Evolutionary conservation across 2,329 filamentous ascomycete species (phyloP), one percentile per base, ranked within the genome.

Genomic region (Emericellopsis atlantica): DNA sequence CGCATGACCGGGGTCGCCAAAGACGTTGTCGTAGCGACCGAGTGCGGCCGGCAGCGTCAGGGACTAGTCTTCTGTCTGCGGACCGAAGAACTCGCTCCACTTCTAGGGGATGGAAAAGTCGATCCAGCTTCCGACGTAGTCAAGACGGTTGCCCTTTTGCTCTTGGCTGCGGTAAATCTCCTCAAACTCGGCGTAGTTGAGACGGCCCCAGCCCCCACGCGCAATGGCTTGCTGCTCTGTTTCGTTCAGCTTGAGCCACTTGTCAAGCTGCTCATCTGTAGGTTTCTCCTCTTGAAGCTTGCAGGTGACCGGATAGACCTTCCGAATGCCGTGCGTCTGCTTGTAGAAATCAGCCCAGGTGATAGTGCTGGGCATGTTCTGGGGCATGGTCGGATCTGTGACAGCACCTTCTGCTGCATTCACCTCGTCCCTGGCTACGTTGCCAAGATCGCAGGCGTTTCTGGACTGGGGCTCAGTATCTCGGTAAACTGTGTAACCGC

Each of bases 61-160:
- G 3, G 26, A 9, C 26, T 29, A 29, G 26, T 29, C 26, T 29
- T 29, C 26, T 6, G 26, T 29, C 26, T 29, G 26, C 26, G 8
- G 9, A 29, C 26, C 26, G 26, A 29, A 29, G 26, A 29, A 29
- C 26, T 29, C 26, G 26, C 9, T 29, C 26, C 26, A 7, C 6
- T 35, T 10, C 57, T 67, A 77, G 12, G 76, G 77, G 48, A 82
- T 80, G 56, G 77, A 82, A 56, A 81, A 79, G 56, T 95, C 89
- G 59, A 95, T 85, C 90, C 90, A 96, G 51, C 78, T 85, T 44
- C 85, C 85, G 37, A 95, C 69, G 59, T 95, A 90, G 49, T 85
- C 84, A 45, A 89, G 69, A 40, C 81, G 65, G 54, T 78, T 76
- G 12, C 70, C 72, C 23, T 66, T 63, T 21, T 76, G 75, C 48